Conservation (phyloP, 768 basidiomycete species). For the Boletus edulis region DNA sequence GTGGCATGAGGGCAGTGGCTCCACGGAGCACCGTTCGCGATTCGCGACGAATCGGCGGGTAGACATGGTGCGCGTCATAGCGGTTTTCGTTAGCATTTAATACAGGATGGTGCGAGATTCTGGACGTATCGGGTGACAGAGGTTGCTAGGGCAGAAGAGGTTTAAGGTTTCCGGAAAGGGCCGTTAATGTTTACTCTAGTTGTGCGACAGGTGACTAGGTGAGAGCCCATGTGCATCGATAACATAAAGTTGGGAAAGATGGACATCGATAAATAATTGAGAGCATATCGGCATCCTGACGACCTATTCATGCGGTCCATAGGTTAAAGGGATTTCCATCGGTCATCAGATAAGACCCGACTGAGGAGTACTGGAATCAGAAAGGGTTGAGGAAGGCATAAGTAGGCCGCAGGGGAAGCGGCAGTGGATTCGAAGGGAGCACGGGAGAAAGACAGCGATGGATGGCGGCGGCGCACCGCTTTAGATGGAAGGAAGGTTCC, state of each 20-base stretch:
- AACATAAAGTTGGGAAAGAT: neutral
- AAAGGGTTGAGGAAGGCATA: neutral
- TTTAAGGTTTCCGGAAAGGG: neutral
- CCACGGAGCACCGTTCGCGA: slow-evolving; percentile 15
- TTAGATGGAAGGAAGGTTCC: slow-evolving; percentile 10
- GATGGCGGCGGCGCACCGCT: slow-evolving; percentile 4
- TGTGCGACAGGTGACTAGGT: neutral
- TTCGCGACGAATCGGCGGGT: slow-evolving; percentile 8
- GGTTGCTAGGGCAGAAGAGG: slow-evolving; percentile 5
- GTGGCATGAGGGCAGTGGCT: neutral
- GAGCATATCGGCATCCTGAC: neutral
- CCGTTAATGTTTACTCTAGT: neutral
- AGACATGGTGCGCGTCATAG: neutral
- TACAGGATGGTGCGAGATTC: neutral
- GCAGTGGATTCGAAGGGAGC: slow-evolving; percentile 2
- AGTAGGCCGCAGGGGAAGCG: too few relatives aligned
- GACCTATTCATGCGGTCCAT: neutral
- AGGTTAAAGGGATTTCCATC: neutral
- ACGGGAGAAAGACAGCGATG: neutral
- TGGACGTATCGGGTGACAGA: neutral
- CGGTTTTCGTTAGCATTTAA: neutral
- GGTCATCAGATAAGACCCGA: slow-evolving; percentile 11
- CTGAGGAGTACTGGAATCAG: neutral
- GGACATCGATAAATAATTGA: neutral
- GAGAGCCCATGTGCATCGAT: neutral